phyloP scores from a whole-genome alignment of 257 asterid species.

The Forsythia suspensa region DNA sequence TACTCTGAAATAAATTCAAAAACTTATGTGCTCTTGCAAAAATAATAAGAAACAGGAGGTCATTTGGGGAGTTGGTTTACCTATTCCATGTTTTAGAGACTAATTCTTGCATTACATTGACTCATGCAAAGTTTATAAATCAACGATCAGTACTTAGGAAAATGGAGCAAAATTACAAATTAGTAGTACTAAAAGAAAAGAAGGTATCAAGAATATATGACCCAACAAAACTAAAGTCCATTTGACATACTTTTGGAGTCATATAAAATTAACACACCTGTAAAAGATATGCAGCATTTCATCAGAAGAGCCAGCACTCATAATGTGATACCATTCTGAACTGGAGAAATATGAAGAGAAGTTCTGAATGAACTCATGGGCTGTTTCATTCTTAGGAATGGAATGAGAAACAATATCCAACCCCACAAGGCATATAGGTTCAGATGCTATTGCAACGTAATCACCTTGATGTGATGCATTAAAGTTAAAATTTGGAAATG shows the following conservation, averaged over 20 bases:
- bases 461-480: slow-evolving; percentile 92
- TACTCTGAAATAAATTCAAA: neutral
- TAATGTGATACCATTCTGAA: slow-evolving; percentile 66
- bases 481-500: slow-evolving; percentile 74
- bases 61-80: neutral
- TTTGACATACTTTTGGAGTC: neutral
- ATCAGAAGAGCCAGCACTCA: slow-evolving; percentile 46
- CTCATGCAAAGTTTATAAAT: neutral
- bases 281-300: slow-evolving; percentile 62
- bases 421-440: slow-evolving; percentile 87
- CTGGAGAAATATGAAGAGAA: slow-evolving; percentile 71
- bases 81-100: neutral
- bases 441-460: slow-evolving; percentile 92
- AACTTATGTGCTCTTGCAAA: neutral
- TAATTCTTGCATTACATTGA: neutral
- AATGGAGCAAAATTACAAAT: slow-evolving; percentile 1
- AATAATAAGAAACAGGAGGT: neutral
- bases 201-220: neutral
- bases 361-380: slow-evolving; percentile 48
- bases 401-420: slow-evolving; percentile 70
- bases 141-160: neutral
- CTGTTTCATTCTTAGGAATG: slow-evolving; percentile 66
- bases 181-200: neutral
- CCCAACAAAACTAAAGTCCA: neutral
- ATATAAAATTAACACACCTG: slow-evolving; percentile 42